Evolutionary conservation across 1,284 basidiomycete genomes (phyloP), one percentile per base, ranked within the genome.

Genomic region (Neolentinus lepideus): DNA sequence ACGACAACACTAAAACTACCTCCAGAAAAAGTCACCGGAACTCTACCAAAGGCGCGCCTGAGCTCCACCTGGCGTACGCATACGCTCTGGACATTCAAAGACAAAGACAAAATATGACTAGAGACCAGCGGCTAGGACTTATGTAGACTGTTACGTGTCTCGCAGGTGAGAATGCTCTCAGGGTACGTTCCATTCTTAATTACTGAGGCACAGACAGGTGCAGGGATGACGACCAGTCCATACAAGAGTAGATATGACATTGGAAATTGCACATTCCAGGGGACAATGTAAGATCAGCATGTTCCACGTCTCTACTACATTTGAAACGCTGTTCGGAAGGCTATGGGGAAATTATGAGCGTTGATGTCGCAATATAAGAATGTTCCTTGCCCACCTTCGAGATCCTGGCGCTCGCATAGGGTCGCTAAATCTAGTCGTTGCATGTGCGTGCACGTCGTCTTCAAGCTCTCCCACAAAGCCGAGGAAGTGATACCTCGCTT

Each of bases 391-490:
- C 55, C 61, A 90, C 90, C 83, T 61, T 88, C 82, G n/a, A 93
- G 71, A 67, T 93, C 84, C 59, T 76, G 78, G 38, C 67, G 67
- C 60, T 88, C 86, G 63, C 90, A 92, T 38, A 89, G 69, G 4
- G 77, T 73, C n/a, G 86, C 84, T 48, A 93, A 71, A 66, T 94
- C 89, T 2, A 79, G 68, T 54, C 88, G 74, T 60, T 87, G 82
- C 73, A 93, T 76, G 65, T 92, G 85, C 62, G 92, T 66, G 65
- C 88, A 91, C 51, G 86, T 84, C 53, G 85, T 90, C 69, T 84
- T 84, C 62, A 96, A 70, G 63, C 87, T 90, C 51, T 90, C 89
- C 94, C 94, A 96, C 35, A 97, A 72, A 2, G 88, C 78, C 27
- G 76, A 77, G 22, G 87, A 87, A 2, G 85, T 88, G 36, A 94